phyloP scores from a whole-genome alignment of 169 alveolate genomes.

The Eimeria acervulina region DNA sequence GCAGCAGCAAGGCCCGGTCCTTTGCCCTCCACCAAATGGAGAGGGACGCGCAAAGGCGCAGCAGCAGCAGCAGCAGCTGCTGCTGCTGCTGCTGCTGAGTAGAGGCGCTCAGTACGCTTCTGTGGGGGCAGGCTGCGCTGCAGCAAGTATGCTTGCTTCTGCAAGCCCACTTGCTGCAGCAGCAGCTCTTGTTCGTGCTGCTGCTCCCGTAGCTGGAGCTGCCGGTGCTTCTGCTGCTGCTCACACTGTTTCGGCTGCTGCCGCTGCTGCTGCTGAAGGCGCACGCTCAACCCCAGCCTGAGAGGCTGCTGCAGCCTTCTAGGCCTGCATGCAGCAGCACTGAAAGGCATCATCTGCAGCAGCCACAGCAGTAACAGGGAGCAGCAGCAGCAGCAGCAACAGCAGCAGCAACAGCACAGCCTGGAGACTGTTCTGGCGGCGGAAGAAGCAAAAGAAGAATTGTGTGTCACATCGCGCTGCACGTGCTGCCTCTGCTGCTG shows the following conservation, averaged over 20 bases:
- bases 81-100: slow-evolving; percentile 41
- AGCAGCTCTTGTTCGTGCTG: neutral
- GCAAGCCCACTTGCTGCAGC: slow-evolving; percentile 13
- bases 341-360: neutral
- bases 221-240: slow-evolving; percentile 5
- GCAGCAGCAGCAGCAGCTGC: slow-evolving; percentile 37
- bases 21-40: neutral
- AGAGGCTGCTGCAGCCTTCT: slow-evolving; percentile 23
- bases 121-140: neutral
- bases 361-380: neutral
- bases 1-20: neutral
- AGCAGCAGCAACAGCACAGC: neutral
- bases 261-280: neutral
- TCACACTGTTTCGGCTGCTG: neutral
- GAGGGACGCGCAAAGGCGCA: slow-evolving; percentile 12
- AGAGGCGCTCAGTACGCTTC: neutral
- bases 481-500: neutral
- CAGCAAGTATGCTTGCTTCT: neutral
- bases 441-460: neutral
- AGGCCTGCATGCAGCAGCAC: neutral
- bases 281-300: neutral
- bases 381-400: neutral
- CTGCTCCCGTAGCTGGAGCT: neutral
- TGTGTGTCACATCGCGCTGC: neutral
- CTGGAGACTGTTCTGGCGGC: neutral